Evolutionary conservation across 139 green algal species (phyloP), one percentile per base, ranked within the genome.

Genomic region (Tetraselmis chui): DNA sequence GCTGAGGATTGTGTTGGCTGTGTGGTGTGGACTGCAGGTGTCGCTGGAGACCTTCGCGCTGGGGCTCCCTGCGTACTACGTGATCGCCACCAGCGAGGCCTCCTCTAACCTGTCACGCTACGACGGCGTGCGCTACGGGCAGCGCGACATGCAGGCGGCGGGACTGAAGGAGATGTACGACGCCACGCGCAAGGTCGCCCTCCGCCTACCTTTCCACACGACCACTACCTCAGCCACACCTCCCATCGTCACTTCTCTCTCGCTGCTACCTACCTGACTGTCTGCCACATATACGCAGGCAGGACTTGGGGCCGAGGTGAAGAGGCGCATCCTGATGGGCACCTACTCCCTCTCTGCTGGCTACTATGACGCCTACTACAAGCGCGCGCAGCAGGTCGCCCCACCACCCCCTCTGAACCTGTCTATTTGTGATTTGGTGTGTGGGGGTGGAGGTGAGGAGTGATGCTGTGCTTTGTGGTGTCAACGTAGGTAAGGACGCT

Each of bases 361-460:
- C 25, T 99, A 98, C 85, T 96, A 96, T 77, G 96, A 99, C 84
- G 96, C 96, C 0, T 98, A 94, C 88, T 99, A 99, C 90, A 97
- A 97, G 86, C 88, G 91, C 0, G 96, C 96, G 0, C 96, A 99
- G 87, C 93, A 98, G 89, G 89, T 91, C 78, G 27, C 75, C 22
- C 45, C 45, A 18, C 45, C 11, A 18, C 45, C 22, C n/a, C n/a
- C n/a, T n/a, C n/a, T n/a, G n/a, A 76, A n/a, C n/a, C n/a, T 76
- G 59, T 26, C 59, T 5, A 67, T 67, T 67, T 67, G 45, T 5
- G 45, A 18, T 18, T 18, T 67, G 11, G 11, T 67, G 45, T 67
- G 45, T 25, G 45, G 18, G 45, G 45, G 45, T 67, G 45, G 45
- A 76, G 59, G 25, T 25, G 24, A 24, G 25, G 59, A 25, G 24